phyloP scores from a whole-genome alignment of 2,329 filamentous ascomycete genomes.

The Hyphodiscus sp. region DNA sequence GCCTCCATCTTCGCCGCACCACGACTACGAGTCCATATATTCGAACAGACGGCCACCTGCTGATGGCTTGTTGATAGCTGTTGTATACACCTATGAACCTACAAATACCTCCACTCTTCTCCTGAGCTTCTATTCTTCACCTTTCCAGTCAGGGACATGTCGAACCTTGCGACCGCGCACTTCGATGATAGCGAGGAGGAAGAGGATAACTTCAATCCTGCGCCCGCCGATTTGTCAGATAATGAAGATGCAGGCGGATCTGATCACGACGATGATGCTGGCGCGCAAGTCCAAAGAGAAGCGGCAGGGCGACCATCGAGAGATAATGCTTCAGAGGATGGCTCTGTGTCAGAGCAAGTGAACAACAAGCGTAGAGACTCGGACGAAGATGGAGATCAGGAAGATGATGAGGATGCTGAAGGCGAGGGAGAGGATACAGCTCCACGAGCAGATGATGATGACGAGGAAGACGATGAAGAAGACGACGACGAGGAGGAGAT shows the following conservation, averaged over 20 bases:
- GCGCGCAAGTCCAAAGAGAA: slow-evolving; percentile 24
- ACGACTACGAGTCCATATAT: too few relatives aligned
- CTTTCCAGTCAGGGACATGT: slow-evolving; percentile 18
- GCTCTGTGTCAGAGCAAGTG: slow-evolving; percentile 33
- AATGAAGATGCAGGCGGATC: slow-evolving; percentile 46
- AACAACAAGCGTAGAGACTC: slow-evolving; percentile 15
- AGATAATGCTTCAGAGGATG: slow-evolving; percentile 41
- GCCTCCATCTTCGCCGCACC: not conserved
- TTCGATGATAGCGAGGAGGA: slow-evolving; percentile 63
- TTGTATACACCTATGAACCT: slow-evolving; percentile 2
- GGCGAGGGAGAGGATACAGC: slow-evolving; percentile 35
- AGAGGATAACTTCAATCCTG: slow-evolving; percentile 85
- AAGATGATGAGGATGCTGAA: slow-evolving; percentile 38
- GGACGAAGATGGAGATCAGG: slow-evolving; percentile 26
- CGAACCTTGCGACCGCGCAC: slow-evolving; percentile 21
- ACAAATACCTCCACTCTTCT: not conserved
- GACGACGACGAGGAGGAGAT: slow-evolving; percentile 61
- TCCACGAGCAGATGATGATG: slow-evolving; percentile 30
- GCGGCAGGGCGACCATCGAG: slow-evolving; percentile 30
- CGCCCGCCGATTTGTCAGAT: slow-evolving; percentile 66
- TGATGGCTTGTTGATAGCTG: not conserved
- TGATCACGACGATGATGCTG: slow-evolving; percentile 23
- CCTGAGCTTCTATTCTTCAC: not conserved
- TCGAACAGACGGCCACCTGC: too few relatives aligned
- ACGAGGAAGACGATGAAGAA: slow-evolving; percentile 42